Evolutionary conservation across 2,329 filamentous ascomycete species (phyloP).

Genomic region (Biscogniauxia marginata): DNA sequence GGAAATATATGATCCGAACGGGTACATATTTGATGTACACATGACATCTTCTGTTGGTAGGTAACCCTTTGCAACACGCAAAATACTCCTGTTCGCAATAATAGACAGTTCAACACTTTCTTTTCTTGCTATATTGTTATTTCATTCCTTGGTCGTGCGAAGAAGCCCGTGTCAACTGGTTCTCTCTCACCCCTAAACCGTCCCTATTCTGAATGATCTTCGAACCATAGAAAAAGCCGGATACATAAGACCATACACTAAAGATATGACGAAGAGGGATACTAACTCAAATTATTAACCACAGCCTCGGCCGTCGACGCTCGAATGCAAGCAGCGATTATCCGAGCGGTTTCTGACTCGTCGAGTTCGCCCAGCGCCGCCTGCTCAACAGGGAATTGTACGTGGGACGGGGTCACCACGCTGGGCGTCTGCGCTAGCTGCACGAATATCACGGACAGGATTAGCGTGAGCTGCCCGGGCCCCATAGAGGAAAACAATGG

Average conservation of each 20-base stretch:
- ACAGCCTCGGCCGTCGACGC: constrained; percentile 1
- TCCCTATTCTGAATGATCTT: neutral
- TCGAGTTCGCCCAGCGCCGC: neutral
- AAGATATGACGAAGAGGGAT: neutral
- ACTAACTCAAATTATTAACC: neutral
- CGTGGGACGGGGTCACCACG: constrained; percentile 3
- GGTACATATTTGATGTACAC: neutral
- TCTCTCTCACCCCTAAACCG: no score
- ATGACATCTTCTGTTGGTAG: neutral
- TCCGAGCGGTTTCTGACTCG: neutral
- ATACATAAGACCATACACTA: neutral
- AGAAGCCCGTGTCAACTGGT: no score
- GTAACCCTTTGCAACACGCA: neutral
- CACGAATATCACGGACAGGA: constrained; percentile 2
- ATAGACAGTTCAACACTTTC: neutral
- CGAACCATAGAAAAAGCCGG: neutral
- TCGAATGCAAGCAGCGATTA: constrained; percentile 4
- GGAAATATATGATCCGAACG: constrained; percentile 3
- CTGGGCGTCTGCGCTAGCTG: constrained; percentile 4
- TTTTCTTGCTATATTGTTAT: neutral
- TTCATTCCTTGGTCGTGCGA: neutral
- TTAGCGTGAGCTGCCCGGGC: neutral
- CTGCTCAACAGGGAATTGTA: constrained; percentile 6
- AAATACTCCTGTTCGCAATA: neutral
- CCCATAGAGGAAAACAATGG: neutral